Conservation (phyloP, 2,329 filamentous ascomycete genomes). For the Fusarium circinatum region DNA sequence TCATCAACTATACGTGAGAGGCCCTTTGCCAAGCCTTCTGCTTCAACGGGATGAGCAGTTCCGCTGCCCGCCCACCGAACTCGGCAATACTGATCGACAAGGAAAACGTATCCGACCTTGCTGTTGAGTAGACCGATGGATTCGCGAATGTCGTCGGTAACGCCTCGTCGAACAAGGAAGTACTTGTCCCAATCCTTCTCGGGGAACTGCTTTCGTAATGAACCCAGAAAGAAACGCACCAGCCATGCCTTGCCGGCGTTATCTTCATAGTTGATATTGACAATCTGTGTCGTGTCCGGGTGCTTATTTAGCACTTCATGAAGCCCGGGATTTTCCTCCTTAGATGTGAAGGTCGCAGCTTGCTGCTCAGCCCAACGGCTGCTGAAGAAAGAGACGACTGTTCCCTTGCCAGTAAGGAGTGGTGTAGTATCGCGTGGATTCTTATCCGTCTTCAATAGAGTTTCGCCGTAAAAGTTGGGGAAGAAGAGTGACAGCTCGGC, state of each 20-base stretch:
- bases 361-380: slow-evolving; percentile 88
- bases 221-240: slow-evolving; percentile 65
- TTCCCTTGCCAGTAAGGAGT: slow-evolving; percentile 76
- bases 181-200: slow-evolving; percentile 68
- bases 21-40: slow-evolving; percentile 72
- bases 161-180: slow-evolving; percentile 67
- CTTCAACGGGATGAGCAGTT: slow-evolving; percentile 71
- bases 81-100: slow-evolving; percentile 86
- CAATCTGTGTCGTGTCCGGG: slow-evolving; percentile 71
- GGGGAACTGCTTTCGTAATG: slow-evolving; percentile 60
- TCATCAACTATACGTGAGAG: slow-evolving; percentile 71
- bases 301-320: slow-evolving; percentile 67
- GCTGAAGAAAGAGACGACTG: slow-evolving; percentile 83
- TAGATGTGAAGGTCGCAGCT: slow-evolving; percentile 75
- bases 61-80: slow-evolving; percentile 96
- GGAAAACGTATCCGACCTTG: slow-evolving; percentile 93
- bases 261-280: slow-evolving; percentile 91
- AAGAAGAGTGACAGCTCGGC: slow-evolving; percentile 87
- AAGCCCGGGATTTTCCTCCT: slow-evolving; percentile 74
- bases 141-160: slow-evolving; percentile 71
- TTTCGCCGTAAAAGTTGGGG: slow-evolving; percentile 87
- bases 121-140: slow-evolving; percentile 80
- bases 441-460: slow-evolving; percentile 68
- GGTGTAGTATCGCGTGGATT: slow-evolving; percentile 76
- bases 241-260: slow-evolving; percentile 74